These are phyloP conservation scores for Aspergillus saccharolyticus DNA, from an alignment of 495 filamentous ascomycete genomes.

Conservation along the genomic window DNA sequence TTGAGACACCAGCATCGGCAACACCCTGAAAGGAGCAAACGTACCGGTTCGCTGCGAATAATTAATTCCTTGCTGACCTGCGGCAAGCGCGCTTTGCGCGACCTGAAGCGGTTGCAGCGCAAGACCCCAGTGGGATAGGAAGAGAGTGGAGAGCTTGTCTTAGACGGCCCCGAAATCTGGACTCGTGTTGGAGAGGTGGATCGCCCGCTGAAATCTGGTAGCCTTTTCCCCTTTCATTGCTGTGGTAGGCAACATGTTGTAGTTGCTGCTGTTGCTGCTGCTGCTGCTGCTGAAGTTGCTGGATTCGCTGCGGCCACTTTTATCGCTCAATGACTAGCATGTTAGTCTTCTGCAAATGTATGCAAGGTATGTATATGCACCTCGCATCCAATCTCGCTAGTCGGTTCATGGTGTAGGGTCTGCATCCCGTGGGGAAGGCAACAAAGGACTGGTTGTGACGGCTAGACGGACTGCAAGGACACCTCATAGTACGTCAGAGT, in stretches of 20 bases:
- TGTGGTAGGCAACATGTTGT: background rate
- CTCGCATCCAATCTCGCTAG: slow-evolving; percentile 6
- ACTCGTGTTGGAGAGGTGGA: slow-evolving; percentile 14
- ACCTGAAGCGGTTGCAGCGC: slow-evolving; percentile 38
- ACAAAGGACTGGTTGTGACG: slow-evolving; percentile 7
- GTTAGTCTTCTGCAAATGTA: background rate
- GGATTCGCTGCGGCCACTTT: background rate
- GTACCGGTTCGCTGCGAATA: background rate
- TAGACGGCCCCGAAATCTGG: slow-evolving; percentile 10
- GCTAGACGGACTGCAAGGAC: slow-evolving; percentile 17
- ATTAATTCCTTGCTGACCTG: slow-evolving; percentile 14
- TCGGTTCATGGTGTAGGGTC: slow-evolving; percentile 2
- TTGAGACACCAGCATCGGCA: slow-evolving; percentile 16
- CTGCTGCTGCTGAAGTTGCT: background rate
- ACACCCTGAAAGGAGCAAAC: slow-evolving; percentile 1
- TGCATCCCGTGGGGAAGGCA: slow-evolving; percentile 3
- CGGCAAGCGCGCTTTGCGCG: slow-evolving; percentile 46
- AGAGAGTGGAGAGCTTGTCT: background rate
- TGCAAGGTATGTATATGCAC: slow-evolving; percentile 4
- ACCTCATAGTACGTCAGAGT: slow-evolving; percentile 25
- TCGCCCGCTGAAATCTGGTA: slow-evolving; percentile 7
- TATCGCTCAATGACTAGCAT: background rate
- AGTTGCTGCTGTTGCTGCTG: background rate
- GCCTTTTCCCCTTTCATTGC: background rate
- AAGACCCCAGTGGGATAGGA: slow-evolving; percentile 32